Percentiles rank a stretch among this genome's conserved stretches.
phyloP scores from a whole-genome alignment of 2,329 filamentous ascomycete genomes.

The Penicillium sp. region DNA sequence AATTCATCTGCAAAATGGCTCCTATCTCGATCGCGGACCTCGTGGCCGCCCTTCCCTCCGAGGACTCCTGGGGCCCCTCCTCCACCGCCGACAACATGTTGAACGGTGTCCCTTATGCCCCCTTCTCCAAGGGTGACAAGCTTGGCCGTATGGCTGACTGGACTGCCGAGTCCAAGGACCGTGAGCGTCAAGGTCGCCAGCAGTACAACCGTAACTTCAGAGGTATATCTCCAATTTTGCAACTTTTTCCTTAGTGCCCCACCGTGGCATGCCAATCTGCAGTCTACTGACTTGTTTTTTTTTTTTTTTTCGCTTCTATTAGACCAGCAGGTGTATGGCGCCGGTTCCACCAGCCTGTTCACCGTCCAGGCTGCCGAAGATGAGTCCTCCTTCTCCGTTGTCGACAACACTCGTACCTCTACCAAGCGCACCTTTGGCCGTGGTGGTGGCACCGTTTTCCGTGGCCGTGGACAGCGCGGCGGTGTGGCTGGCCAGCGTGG shows the following conservation, averaged over 20 bases:
- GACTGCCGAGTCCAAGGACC: constrained; percentile 82
- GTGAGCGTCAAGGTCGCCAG: constrained; percentile 71
- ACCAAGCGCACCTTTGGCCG: constrained; percentile 80
- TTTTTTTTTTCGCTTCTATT: constrained; percentile 7
- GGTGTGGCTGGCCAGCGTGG: constrained; percentile 69
- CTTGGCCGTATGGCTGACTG: constrained; percentile 99
- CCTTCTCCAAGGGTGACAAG: constrained; percentile 98
- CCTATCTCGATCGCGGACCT: constrained; percentile 62
- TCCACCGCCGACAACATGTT: constrained; percentile 83
- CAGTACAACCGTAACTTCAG: constrained; percentile 93
- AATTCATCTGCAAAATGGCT: constrained; percentile 43
- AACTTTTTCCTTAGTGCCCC: constrained; percentile 2
- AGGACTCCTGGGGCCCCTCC: constrained; percentile 84
- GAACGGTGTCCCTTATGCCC: constrained; percentile 93
- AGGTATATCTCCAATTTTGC: constrained; percentile 55
- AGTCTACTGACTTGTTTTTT: constrained; percentile 9
- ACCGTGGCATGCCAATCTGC: background rate
- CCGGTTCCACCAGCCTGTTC: constrained; percentile 82
- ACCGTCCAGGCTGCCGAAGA: constrained; percentile 90
- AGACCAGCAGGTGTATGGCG: constrained; percentile 98
- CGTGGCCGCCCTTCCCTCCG: constrained; percentile 69
- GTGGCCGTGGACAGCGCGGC: constrained; percentile 74
- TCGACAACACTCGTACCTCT: constrained; percentile 89
- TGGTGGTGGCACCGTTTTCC: constrained; percentile 86
- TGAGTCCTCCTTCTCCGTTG: constrained; percentile 95